phyloP scores from a whole-genome alignment of 73 alveolate species.

The Durusdinium trenchii region DNA sequence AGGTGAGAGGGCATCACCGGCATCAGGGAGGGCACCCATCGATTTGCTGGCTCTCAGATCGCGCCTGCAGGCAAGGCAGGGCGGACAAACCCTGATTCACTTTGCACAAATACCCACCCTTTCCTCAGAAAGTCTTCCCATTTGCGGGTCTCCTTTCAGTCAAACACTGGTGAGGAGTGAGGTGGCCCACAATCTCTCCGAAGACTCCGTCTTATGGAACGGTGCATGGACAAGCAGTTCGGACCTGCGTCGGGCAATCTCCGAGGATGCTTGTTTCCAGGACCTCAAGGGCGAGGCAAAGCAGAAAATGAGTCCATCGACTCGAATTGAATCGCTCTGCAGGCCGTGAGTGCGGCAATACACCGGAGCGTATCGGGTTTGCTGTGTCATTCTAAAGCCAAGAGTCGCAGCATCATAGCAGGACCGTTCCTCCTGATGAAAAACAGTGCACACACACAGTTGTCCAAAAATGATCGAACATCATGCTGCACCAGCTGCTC shows the following conservation, averaged over 20 bases:
- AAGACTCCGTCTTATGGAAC: background rate
- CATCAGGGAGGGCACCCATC: conserved; percentile 83
- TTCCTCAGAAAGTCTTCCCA: too few species aligned
- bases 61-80: conserved; percentile 44
- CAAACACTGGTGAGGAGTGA: too few species aligned
- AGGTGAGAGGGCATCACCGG: background rate
- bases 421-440: conserved; percentile 32
- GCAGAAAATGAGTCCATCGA: background rate
- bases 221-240: background rate
- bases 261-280: conserved; percentile 63
- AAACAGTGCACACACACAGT: background rate
- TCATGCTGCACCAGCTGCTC: background rate
- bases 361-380: too few species aligned
- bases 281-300: conserved; percentile 3
- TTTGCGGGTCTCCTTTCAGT: too few species aligned
- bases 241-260: conserved; percentile 80
- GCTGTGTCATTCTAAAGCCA: too few species aligned
- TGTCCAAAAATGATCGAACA: background rate
- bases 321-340: background rate
- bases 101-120: too few species aligned
- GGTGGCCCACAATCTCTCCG: too few species aligned
- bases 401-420: conserved; percentile 61
- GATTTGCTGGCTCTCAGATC: conserved; percentile 73
- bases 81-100: too few species aligned
- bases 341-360: background rate